Evolutionary conservation across 176 grass and related monocot species (phyloP).

Genomic region (Ananas comosus): DNA sequence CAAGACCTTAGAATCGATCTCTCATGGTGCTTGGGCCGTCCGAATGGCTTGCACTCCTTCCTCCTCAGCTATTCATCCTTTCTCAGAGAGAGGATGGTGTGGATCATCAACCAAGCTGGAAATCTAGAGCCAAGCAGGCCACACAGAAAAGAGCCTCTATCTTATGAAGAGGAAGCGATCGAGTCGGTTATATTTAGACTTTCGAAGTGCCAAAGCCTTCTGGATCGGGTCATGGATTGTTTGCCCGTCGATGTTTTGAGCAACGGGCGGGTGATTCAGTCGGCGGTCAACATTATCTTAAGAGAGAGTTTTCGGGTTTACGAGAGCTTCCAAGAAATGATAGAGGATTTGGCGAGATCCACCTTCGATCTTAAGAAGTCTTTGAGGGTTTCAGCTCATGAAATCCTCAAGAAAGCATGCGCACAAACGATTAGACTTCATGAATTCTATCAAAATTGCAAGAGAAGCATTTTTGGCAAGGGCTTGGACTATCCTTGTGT

Average conservation of each 20-base stretch:
- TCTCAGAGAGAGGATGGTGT: conserved; percentile 76
- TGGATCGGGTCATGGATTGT: conserved; percentile 66
- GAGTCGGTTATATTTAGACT: conserved; percentile 44
- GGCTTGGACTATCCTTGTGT: conserved; percentile 77
- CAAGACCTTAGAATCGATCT: conserved; percentile 49
- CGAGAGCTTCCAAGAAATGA: conserved; percentile 40
- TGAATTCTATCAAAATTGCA: conserved; percentile 85
- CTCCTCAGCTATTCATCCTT: conserved; percentile 65
- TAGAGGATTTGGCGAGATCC: conserved; percentile 30
- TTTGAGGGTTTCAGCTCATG: conserved; percentile 21
- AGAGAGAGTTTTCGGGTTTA: conserved; percentile 92
- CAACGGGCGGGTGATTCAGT: conserved; percentile 25
- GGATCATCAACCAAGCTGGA: conserved; percentile 73
- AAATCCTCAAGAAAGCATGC: conserved; percentile 64
- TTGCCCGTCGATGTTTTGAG: conserved; percentile 43
- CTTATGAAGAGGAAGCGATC: conserved; percentile 8
- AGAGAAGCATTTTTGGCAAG: conserved; percentile 37
- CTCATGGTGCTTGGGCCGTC: conserved; percentile 15
- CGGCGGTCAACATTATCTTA: conserved; percentile 67
- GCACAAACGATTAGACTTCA: conserved; percentile 50
- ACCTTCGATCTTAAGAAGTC: conserved; percentile 25
- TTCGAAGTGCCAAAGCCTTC: conserved; percentile 61
- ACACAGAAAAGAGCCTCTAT: not conserved
- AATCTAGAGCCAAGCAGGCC: conserved; percentile 55
- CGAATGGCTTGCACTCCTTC: conserved; percentile 37